Percentiles rank a stretch among this genome's conserved stretches.
These are phyloP conservation scores for Trichothecium sympodiale DNA, from an alignment of 2,329 filamentous ascomycete genomes.

Conservation along the genomic window DNA sequence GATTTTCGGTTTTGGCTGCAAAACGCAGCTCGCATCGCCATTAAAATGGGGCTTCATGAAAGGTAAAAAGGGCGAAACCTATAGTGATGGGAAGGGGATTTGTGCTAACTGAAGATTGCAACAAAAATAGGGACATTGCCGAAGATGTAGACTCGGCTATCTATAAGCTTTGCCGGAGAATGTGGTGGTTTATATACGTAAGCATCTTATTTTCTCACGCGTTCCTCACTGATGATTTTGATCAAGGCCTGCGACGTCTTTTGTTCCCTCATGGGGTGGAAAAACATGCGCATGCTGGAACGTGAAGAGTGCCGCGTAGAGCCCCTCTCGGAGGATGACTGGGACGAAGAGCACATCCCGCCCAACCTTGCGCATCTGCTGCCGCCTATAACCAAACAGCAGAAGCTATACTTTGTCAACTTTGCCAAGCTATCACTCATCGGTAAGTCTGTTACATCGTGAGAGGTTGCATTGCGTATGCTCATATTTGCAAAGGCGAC, in stretches of 20 bases:
- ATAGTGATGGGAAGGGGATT: background rate
- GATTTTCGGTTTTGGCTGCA: slow-evolving; percentile 4
- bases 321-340: too few relatives aligned
- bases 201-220: background rate
- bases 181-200: slow-evolving; percentile 3
- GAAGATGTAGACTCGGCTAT: slow-evolving; percentile 1
- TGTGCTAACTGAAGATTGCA: background rate
- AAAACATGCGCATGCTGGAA: slow-evolving; percentile 2
- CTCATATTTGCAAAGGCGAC: background rate
- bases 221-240: background rate
- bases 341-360: too few relatives aligned
- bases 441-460: too few relatives aligned
- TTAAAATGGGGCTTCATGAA: slow-evolving; percentile 3
- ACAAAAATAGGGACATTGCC: slow-evolving; percentile 1
- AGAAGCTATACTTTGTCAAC: too few relatives aligned
- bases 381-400: too few relatives aligned
- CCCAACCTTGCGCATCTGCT: too few relatives aligned
- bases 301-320: background rate
- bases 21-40: slow-evolving; percentile 1
- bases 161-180: slow-evolving; percentile 1
- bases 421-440: too few relatives aligned
- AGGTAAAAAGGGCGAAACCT: background rate
- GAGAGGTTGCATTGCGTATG: too few relatives aligned
- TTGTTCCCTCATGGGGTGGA: slow-evolving; percentile 1
- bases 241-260: slow-evolving; percentile 3